Percentiles rank a stretch among this genome's conserved stretches.
Conservation (phyloP, 352 stramenopile genomes). For the Phytophthora melonis region DNA sequence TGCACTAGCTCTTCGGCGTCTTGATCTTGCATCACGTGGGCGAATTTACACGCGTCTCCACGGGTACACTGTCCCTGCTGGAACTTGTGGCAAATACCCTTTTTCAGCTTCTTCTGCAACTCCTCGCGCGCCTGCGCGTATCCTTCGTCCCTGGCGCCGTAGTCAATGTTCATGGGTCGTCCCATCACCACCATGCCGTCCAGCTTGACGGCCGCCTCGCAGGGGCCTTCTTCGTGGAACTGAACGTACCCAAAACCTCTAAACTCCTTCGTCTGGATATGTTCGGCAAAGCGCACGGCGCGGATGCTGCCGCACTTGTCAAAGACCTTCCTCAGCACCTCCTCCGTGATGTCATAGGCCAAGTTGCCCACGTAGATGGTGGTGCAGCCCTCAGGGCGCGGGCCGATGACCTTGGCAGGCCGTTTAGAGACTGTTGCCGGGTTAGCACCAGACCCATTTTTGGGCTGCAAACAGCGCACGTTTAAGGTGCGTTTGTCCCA, state of each 20-base stretch:
- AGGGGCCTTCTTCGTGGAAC: constrained; percentile 92
- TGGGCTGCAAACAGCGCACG: constrained; percentile 86
- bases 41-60: constrained; percentile 76
- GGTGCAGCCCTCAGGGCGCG: constrained; percentile 85
- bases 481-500: constrained; percentile 86
- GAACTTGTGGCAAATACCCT: constrained; percentile 81
- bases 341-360: constrained; percentile 94
- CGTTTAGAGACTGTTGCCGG: constrained; percentile 12
- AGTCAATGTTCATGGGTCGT: constrained; percentile 85
- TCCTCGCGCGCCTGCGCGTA: constrained; percentile 76
- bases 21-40: constrained; percentile 71
- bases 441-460: constrained; percentile 30
- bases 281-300: constrained; percentile 84
- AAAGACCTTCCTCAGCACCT: constrained; percentile 88
- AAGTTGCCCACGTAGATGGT: constrained; percentile 97
- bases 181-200: constrained; percentile 89
- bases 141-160: constrained; percentile 73
- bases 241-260: constrained; percentile 92
- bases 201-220: constrained; percentile 84
- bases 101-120: constrained; percentile 81
- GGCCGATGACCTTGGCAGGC: constrained; percentile 64
- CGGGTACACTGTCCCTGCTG: constrained; percentile 67
- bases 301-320: constrained; percentile 80
- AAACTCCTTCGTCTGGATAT: constrained; percentile 89
- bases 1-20: constrained; percentile 60